These are phyloP conservation scores for Geotrichum aggregatum DNA, from an alignment of 1,139 yeast species.

Conservation along the genomic window DNA sequence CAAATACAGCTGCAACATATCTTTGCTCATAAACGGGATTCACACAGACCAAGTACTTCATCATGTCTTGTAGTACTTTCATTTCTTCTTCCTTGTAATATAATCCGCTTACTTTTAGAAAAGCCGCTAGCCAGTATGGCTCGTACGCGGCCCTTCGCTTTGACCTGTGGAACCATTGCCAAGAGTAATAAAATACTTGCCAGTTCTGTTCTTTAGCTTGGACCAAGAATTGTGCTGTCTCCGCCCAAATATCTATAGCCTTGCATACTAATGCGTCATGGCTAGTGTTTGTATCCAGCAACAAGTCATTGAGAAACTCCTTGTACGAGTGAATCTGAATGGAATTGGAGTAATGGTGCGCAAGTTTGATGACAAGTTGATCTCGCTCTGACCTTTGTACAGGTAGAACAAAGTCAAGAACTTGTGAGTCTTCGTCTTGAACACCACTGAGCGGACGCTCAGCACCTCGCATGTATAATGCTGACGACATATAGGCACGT, in stretches of 20 bases:
- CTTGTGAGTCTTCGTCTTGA: slow-evolving; percentile 15
- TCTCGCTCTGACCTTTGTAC: not conserved
- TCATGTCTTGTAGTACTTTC: slow-evolving; percentile 3
- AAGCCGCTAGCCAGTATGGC: slow-evolving; percentile 13
- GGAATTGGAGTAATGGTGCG: slow-evolving; percentile 1
- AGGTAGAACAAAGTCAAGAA: slow-evolving; percentile 13
- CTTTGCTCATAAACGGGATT: slow-evolving; percentile 7
- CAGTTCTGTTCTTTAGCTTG: not conserved
- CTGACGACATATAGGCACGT: slow-evolving; percentile 6
- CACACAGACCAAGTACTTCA: slow-evolving; percentile 13
- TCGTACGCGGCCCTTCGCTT: slow-evolving; percentile 3
- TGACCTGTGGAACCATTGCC: slow-evolving; percentile 17
- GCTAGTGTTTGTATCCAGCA: not conserved
- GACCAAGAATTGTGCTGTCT: slow-evolving; percentile 12
- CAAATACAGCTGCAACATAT: slow-evolving; percentile 12
- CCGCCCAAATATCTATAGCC: slow-evolving; percentile 12
- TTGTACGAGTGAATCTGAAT: slow-evolving; percentile 7
- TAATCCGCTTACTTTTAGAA: not conserved
- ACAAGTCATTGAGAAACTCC: slow-evolving; percentile 6
- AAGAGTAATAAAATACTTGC: slow-evolving; percentile 13
- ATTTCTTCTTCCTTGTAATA: slow-evolving; percentile 15
- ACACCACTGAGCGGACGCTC: not conserved
- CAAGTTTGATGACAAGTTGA: slow-evolving; percentile 3
- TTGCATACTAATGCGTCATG: slow-evolving; percentile 10
- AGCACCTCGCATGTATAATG: slow-evolving; percentile 5